These are phyloP conservation scores for Camellia japonica DNA, from an alignment of 148 eudicot species.

Conservation along the genomic window DNA sequence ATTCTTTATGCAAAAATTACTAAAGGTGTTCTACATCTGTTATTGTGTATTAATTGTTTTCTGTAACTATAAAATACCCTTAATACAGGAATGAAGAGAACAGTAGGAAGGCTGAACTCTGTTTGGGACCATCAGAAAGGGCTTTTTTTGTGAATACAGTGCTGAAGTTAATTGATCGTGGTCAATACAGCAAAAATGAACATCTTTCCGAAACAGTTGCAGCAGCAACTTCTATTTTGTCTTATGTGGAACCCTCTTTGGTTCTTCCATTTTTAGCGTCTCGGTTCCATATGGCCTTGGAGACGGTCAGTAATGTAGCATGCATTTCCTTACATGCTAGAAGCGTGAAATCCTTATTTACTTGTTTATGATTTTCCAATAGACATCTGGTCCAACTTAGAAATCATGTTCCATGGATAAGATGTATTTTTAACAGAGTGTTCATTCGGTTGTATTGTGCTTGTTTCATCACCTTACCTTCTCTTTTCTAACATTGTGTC, in stretches of 20 bases:
- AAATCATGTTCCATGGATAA: neutral
- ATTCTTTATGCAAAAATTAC: neutral
- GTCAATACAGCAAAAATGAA: conserved; percentile 93
- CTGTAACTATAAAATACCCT: conserved; percentile 14
- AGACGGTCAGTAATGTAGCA: conserved; percentile 66
- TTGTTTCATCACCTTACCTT: conserved; percentile 16
- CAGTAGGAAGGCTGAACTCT: conserved; percentile 39
- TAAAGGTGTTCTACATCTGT: neutral
- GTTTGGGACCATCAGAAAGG: conserved; percentile 66
- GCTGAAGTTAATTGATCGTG: conserved; percentile 91
- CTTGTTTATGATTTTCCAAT: neutral
- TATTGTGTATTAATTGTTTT: conserved; percentile 1
- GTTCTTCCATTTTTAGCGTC: conserved; percentile 89
- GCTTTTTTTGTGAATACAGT: conserved; percentile 60
- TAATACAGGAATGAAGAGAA: conserved; percentile 50
- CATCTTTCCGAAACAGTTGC: conserved; percentile 95
- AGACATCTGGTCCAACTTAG: neutral
- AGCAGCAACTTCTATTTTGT: conserved; percentile 78
- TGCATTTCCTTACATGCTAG: neutral
- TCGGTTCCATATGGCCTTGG: conserved; percentile 95
- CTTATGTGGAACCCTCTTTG: conserved; percentile 88
- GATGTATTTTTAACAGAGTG: neutral
- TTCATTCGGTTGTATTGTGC: conserved; percentile 3
- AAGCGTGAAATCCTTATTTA: conserved; percentile 2
- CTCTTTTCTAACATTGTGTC: conserved; percentile 10